phyloP scores from a whole-genome alignment of 23 red algal genomes.

The Chondrus crispus region DNA sequence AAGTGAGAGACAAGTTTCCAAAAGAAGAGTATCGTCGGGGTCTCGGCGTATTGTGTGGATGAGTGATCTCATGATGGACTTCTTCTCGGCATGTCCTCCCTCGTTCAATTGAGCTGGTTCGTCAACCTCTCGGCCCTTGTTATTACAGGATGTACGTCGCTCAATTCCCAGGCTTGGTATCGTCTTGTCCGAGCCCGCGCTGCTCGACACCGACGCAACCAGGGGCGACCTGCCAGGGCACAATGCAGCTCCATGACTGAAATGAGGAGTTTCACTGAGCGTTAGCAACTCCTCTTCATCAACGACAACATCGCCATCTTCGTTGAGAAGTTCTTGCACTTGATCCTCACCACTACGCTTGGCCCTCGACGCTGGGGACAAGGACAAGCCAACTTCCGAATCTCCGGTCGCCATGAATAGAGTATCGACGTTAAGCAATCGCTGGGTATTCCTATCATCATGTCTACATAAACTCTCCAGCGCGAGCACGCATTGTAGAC shows the following conservation, averaged over 20 bases:
- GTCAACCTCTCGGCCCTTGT: too few species aligned
- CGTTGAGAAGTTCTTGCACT: background rate
- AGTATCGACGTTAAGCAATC: background rate
- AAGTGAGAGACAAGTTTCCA: conserved; percentile 8
- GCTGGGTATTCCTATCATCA: conserved; percentile 31
- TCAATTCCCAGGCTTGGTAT: too few species aligned
- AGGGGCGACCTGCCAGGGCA: background rate
- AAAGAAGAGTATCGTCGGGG: conserved; percentile 17
- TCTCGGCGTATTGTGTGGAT: conserved; percentile 40
- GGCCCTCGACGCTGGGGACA: too few species aligned
- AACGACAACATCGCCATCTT: conserved; percentile 32
- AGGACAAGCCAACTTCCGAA: background rate
- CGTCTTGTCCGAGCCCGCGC: background rate
- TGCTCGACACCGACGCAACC: background rate
- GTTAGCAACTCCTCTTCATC: conserved; percentile 11
- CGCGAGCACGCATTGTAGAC: conserved; percentile 34
- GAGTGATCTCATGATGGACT: conserved; percentile 6
- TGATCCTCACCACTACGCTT: background rate
- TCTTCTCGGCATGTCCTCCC: background rate
- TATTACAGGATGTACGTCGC: too few species aligned
- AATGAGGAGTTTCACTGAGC: conserved; percentile 4
- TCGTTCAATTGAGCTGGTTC: background rate
- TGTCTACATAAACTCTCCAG: conserved; percentile 37
- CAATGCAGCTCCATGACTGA: conserved; percentile 11
- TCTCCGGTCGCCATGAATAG: background rate